Base-by-base conservation (phyloP, 164 flowering plant genomes). In the Amborella trichopoda region DNA sequence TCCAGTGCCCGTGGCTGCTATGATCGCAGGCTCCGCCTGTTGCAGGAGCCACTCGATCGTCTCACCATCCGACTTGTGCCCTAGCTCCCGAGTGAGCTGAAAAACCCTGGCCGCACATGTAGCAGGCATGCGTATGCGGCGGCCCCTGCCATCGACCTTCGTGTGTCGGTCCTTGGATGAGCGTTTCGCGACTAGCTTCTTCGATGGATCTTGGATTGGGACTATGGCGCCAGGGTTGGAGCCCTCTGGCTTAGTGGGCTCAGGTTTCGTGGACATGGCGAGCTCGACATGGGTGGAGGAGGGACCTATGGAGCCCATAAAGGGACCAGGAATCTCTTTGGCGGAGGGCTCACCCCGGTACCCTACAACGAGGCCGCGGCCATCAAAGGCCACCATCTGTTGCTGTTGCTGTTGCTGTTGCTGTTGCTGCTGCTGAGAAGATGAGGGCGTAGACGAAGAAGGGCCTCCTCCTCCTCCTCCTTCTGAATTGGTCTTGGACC, bases 1-100 rank as follows among this genome's bases (percentile, higher is more conserved):
- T 0, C 94, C 89, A 2, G 87, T 84, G 0, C 94, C 94, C 0
- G 95, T 85, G 58, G 95, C 72, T 2, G 81, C 77, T n/a, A 85
- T 71, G 30, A 85, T 80, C 2, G 91, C 83, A 2, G 85, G 86
- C 70, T 81, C 95, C 0, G 91, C 91, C 30, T 85, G 95, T 34
- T 80, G 89, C 3, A 84, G 48, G 12, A 84, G 66, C 95, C 94
- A 83, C 63, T 77, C 84, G 13, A 82, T 75, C 1, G 91, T 82
- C 53, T 82, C 86, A 0, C 91, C 91, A 48, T 84, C 94, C 26
- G 94, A 81, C 49, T 84, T 79, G 44, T 81, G 78, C 6, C 90
- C 81, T 44, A 84, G 53, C 48, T 81, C 90, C 20, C 79, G 51
- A 0, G 90, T 84, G 50, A 84, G 38, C 40, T 84, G 95, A 30